Evolutionary conservation across 768 basidiomycete species (phyloP), one percentile per base, ranked within the genome.

Genomic region (Fistulinella prunicolor): DNA sequence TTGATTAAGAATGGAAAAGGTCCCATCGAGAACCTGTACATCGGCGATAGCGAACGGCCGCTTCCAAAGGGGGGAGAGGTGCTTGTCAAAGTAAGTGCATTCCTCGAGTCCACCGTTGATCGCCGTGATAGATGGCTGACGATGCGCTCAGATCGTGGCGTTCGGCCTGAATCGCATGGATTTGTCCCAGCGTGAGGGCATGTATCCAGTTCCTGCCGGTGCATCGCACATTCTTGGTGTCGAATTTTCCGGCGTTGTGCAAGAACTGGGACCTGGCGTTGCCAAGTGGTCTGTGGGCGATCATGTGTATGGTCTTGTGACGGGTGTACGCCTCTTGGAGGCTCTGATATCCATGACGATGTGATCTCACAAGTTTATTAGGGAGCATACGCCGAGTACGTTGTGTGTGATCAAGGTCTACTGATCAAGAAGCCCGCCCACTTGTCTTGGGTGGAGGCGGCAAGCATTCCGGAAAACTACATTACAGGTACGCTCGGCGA

Each of bases 141-240:
- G 43, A 32, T 30, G 38, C 38, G 35, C 46, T 22, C 53, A 90
- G 86, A 75, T 89, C 60, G 81, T 80, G 64, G 85, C 85, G 1
- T 94, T 94, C 63, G 89, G 90, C n/a, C 68, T 94, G 50, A 94
- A 94, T 67, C 78, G 93, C 24, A 85, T 90, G 90, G 92, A 94
- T 60, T 74, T 91, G 45, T 43, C 55, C 6, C 92, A 90, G 64
- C 79, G 86, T 6, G 74, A 82, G 60, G 87, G 85, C 1, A 58
- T 63, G n/a, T 93, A 93, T 63, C 85, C 88, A 16, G 68, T 77
- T n/a, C 91, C 92, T 24, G 75, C 83, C n/a, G 86, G 84, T 35
- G 78, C 81, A 17, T 83, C 85, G 29, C 68, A 74, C 7, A 84
- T 94, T 61, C 75, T 94, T 9, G 92, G 94, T 4, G 87, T 93